Evolutionary conservation across 116 monocot species (phyloP).

Genomic region (Papilionanthe hybrid): DNA sequence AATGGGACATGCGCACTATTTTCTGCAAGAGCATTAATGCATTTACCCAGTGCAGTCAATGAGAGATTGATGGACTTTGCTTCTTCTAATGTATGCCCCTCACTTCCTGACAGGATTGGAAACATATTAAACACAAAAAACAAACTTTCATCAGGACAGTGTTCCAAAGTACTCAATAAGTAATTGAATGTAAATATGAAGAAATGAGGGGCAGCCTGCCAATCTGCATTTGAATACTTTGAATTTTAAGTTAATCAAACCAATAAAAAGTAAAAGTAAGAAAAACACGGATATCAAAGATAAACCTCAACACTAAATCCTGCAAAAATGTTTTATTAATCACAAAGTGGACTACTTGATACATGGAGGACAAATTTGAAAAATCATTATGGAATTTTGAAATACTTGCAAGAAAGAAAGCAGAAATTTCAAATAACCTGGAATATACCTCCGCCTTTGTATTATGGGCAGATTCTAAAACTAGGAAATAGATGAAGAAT

Average conservation of each 20-base stretch:
- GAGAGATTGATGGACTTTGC: slow-evolving; percentile 99
- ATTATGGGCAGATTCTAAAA: background rate
- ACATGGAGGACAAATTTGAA: background rate
- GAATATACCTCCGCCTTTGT: background rate
- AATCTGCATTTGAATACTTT: background rate
- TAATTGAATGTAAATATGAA: background rate
- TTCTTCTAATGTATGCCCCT: slow-evolving; percentile 96
- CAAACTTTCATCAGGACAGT: background rate
- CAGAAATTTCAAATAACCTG: background rate
- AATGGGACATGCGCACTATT: slow-evolving; percentile 96
- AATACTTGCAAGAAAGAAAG: background rate
- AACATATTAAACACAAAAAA: background rate
- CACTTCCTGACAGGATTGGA: slow-evolving; percentile 63
- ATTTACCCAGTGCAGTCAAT: slow-evolving; percentile 87
- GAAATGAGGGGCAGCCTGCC: background rate
- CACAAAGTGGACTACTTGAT: background rate
- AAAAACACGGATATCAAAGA: slow-evolving; percentile 3
- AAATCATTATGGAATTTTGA: slow-evolving; percentile 2
- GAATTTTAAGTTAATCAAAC: background rate
- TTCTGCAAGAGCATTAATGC: slow-evolving; percentile 98
- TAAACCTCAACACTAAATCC: background rate
- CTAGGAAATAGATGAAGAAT: background rate
- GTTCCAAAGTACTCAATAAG: background rate
- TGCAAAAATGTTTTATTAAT: background rate
- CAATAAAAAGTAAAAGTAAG: background rate